Conservation (phyloP, 2,329 filamentous ascomycete species). For the Trichoderma cornu-damae region DNA sequence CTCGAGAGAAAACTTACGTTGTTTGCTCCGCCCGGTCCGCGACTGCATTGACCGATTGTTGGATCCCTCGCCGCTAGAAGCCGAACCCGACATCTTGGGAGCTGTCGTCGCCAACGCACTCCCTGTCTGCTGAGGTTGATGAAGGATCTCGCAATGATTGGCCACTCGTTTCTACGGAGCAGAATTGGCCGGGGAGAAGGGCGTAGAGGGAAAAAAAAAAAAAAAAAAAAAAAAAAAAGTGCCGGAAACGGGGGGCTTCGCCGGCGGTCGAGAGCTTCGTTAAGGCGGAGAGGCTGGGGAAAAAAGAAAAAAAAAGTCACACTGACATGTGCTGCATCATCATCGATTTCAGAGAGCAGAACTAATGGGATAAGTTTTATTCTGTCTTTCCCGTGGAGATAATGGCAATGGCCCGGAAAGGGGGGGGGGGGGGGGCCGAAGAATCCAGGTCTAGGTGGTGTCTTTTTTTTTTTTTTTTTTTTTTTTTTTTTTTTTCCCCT, state of each 20-base stretch:
- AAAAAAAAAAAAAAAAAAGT: not conserved
- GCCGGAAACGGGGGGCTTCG: constrained; percentile 13
- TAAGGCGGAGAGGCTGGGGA: constrained; percentile 11
- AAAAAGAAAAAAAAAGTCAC: constrained; percentile 13
- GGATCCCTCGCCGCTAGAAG: constrained; percentile 34
- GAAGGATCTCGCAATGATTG: not conserved
- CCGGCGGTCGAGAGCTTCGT: constrained; percentile 13
- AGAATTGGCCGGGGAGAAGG: constrained; percentile 4
- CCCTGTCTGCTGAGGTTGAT: not conserved
- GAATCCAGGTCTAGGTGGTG: constrained; percentile 10
- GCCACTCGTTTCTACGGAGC: not conserved
- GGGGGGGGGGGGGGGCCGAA: not conserved
- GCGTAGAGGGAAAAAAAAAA: not conserved
- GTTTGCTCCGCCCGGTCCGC: constrained; percentile 70
- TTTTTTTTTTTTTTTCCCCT: not conserved
- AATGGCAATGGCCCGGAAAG: not conserved
- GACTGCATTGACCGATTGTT: constrained; percentile 60
- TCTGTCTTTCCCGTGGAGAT: not conserved
- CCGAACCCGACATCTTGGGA: constrained; percentile 36
- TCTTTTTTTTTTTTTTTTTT: not conserved
- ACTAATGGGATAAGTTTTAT: not conserved
- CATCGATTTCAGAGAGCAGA: not conserved
- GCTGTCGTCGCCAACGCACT: constrained; percentile 16
- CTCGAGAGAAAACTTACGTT: constrained; percentile 57
- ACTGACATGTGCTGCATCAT: constrained; percentile 15